Conservation (phyloP, 2,329 filamentous ascomycete genomes). For the Diaporthe longicolla region DNA sequence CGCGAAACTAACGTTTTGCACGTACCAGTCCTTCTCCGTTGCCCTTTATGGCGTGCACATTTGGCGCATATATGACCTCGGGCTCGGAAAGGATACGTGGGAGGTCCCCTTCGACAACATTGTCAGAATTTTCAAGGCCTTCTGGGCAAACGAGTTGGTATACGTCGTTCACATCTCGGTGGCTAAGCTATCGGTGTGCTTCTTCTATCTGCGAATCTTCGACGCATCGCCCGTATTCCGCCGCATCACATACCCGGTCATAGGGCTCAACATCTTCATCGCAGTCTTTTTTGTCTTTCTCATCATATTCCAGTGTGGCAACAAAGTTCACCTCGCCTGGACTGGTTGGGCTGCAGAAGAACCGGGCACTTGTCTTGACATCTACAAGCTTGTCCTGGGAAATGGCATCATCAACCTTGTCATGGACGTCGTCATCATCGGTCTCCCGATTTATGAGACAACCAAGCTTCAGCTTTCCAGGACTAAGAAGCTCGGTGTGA, state of each 20-base stretch:
- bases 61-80: conserved; percentile 9
- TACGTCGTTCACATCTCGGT: conserved; percentile 28
- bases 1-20: background rate
- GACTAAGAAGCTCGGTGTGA: conserved; percentile 27
- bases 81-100: conserved; percentile 28
- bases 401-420: conserved; percentile 30
- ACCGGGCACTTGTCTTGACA: conserved; percentile 14
- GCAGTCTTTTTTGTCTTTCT: conserved; percentile 19
- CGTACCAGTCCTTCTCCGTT: conserved; percentile 3
- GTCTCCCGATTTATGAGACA: conserved; percentile 30
- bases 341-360: conserved; percentile 14
- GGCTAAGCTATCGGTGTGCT: conserved; percentile 34
- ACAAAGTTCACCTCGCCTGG: conserved; percentile 15
- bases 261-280: conserved; percentile 25
- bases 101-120: conserved; percentile 14
- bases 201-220: conserved; percentile 35
- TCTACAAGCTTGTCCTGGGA: conserved; percentile 30
- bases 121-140: background rate
- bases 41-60: conserved; percentile 6
- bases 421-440: conserved; percentile 30
- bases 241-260: conserved; percentile 12
- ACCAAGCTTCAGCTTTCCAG: conserved; percentile 23
- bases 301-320: conserved; percentile 18
- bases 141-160: conserved; percentile 22
- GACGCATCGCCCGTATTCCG: conserved; percentile 17